Evolutionary conservation across 306 rosid species (phyloP), one percentile per base, ranked within the genome.

Genomic region (Vachellia pachyceras): DNA sequence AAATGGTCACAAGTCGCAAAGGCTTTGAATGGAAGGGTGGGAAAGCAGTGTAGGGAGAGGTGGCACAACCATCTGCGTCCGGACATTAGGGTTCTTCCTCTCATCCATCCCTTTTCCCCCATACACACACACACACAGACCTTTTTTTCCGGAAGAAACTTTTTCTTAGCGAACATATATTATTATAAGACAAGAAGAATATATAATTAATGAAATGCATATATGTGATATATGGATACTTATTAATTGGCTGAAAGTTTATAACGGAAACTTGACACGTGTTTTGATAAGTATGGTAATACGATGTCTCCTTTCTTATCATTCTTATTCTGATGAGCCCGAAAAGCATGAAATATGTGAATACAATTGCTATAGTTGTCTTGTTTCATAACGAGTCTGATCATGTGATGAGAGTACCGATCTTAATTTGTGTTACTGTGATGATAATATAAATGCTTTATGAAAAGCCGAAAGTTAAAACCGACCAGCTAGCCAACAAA

Each of bases 1-100:
- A 92, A 90, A 68, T 94, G 98, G 98, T 77, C 92, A 0, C 77
- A 82, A 17, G 89, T 94, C 33, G 91, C 97, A 0, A 88, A 78
- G 55, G 8, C 61, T 50, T 55, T 94, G 44, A 35, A 5, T 2
- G 90, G 90, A 10, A 85, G 97, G 73, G 86, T 83, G 10, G 98
- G 92, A 13, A 94, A 92, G 77, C 93, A 94, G 58, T 91, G 96
- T 10, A 82, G 97, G 39, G 97, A 94, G 77, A 89, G 98, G 84
- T 94, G 97, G 96, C 88, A 84, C 85, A 92, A 92, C 45, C 96
- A 94, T 89, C 83, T 94, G 20, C 76, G 84, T 33, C 97, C 98
- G 39, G 84, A 92, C 77, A 85, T 92, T 70, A 90, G 76, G 97
- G 98, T 85, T 79, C 58, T 85, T 79, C 69, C 42, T 17, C 52